phyloP scores from a whole-genome alignment of 1,284 basidiomycete genomes.

The Ceratobasidium sp. region DNA sequence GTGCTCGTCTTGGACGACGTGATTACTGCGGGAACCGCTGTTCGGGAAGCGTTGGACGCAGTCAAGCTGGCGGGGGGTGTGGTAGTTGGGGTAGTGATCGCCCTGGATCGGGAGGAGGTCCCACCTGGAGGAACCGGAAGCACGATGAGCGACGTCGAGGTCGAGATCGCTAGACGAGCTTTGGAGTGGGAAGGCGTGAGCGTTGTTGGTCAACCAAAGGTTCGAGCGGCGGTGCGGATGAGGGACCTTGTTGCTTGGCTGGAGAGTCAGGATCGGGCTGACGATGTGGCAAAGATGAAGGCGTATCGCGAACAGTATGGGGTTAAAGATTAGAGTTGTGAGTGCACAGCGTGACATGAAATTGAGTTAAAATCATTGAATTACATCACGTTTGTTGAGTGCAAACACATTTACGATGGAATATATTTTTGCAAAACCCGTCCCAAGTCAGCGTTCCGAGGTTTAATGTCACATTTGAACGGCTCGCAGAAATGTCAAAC shows the following conservation, averaged over 20 bases:
- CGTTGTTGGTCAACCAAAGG: conserved; percentile 68
- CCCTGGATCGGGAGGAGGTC: conserved; percentile 88
- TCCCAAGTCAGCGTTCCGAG: not conserved
- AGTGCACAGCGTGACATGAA: not conserved
- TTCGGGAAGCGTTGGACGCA: conserved; percentile 81
- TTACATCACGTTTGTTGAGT: not conserved
- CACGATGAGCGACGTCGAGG: conserved; percentile 88
- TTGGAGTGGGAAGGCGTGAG: conserved; percentile 1
- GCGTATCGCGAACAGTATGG: conserved; percentile 87
- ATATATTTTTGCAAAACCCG: not conserved
- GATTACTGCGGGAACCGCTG: conserved; percentile 95
- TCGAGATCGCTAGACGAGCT: conserved; percentile 61
- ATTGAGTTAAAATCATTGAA: not conserved
- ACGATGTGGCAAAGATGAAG: conserved; percentile 80
- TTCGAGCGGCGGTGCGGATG: conserved; percentile 84
- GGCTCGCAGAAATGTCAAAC: conserved; percentile 18
- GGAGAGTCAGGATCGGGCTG: conserved; percentile 69
- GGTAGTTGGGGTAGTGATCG: conserved; percentile 91
- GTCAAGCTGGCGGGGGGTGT: conserved; percentile 75
- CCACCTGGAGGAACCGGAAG: conserved; percentile 55
- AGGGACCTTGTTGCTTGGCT: conserved; percentile 88
- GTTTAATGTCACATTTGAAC: conserved; percentile 17
- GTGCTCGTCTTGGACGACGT: conserved; percentile 96
- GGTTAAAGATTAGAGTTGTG: conserved; percentile 51
- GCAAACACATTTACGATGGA: not conserved